Base-by-base conservation (phyloP, 2,329 filamentous ascomycete species). In the Diaporthe citrichinensis region DNA sequence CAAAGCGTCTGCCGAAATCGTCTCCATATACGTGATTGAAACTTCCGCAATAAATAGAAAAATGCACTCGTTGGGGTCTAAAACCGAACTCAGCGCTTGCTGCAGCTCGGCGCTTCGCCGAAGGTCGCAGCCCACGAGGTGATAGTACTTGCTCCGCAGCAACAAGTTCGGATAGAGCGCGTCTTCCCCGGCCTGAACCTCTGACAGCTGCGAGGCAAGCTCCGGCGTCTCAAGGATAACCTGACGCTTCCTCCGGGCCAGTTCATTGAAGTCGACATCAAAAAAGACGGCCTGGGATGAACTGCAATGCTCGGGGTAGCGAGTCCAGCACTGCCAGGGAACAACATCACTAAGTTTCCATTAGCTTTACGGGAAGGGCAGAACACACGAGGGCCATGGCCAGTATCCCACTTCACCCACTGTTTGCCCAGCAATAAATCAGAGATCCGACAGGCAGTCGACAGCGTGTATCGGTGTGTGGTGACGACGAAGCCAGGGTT, bases 31-130 rank as follows among this genome's bases (percentile, higher is more conserved):
- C 0, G 95, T 97, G 55, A 98, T 91, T 4, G 95, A 97, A 20
- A 98, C 95, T 84, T 98, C 96, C 0, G 95, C 95, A 36, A 95
- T 90, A 80, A 97, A 98, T 34, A 98, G 86, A 2, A 98, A 89
- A 3, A 89, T 87, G 75, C 90, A 91, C 10, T 90, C 85, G 1
- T 88, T 81, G 23, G 93, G 81, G 53, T 92, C 86, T 2, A 95
- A 81, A 59, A 93, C 87, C 15, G 84, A 84, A 25, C 88, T 87
- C 34, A 98, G 84, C 5, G 91, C 87, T 8, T 85, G 81, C 74
- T 92, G 87, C 14, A 98, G 86, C 23, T 86, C 87, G 31, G 86
- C 81, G 7, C 95, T 86, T 72, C 96, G 88, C 46, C 93, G 90
- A 51, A 98, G 85, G 83, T 98, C 95, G 80, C 95, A 98, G 6